A percentile compares a stretch with the other conserved stretches of the same genome.
phyloP scores from a whole-genome alignment of 2,329 filamentous ascomycete genomes.

The Fusarium keratoplasticum region DNA sequence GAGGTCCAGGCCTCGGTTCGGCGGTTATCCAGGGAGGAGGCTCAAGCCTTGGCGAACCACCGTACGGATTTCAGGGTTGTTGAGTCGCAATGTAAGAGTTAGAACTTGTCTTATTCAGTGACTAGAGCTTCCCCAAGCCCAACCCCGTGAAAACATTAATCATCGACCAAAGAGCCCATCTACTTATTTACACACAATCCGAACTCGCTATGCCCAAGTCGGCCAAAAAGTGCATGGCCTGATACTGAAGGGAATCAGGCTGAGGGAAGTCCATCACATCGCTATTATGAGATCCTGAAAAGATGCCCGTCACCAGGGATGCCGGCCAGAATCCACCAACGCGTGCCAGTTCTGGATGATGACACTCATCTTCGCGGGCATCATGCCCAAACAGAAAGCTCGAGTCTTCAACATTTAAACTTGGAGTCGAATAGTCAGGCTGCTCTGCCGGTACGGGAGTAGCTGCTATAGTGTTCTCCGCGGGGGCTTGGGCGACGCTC shows the following conservation, averaged over 20 bases:
- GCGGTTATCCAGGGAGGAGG: neutral
- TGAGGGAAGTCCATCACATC: constrained; percentile 19
- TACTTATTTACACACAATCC: neutral
- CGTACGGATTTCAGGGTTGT: neutral
- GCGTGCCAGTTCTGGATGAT: neutral
- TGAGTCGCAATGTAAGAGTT: neutral
- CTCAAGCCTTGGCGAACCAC: neutral
- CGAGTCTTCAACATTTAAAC: neutral
- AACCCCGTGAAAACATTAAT: neutral
- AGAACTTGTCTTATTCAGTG: neutral
- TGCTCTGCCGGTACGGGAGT: neutral
- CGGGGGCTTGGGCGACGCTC: neutral
- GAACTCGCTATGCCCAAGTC: constrained; percentile 11
- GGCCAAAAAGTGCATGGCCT: constrained; percentile 22
- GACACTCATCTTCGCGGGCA: neutral
- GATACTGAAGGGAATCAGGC: constrained; percentile 18
- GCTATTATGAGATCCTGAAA: neutral
- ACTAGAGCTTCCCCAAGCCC: neutral
- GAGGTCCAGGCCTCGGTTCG: neutral
- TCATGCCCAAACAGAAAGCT: neutral
- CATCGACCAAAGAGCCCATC: neutral
- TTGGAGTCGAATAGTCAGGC: neutral
- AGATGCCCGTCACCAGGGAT: constrained; percentile 8
- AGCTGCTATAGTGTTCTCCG: neutral
- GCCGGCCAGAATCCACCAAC: constrained; percentile 10